These are phyloP conservation scores for Schwanniomyces polymorphus DNA, from an alignment of 805 yeast species.

Conservation along the genomic window DNA sequence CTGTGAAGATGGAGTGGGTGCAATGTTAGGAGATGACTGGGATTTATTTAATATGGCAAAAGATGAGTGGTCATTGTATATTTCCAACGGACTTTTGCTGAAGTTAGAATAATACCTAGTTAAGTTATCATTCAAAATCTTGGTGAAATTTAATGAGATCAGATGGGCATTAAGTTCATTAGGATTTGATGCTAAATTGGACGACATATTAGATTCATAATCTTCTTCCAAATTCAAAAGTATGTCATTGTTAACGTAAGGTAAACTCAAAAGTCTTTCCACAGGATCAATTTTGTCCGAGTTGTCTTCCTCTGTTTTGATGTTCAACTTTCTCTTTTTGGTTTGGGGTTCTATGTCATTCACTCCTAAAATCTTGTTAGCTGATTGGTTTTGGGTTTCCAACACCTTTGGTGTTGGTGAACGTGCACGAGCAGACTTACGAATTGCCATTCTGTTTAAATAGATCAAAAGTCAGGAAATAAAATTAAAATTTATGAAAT, in stretches of 20 bases:
- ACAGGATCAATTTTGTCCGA: slow-evolving; percentile 42
- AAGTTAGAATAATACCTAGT: slow-evolving; percentile 28
- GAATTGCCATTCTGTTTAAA: slow-evolving; percentile 14
- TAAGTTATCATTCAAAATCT: slow-evolving; percentile 39
- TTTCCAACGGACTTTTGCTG: slow-evolving; percentile 28
- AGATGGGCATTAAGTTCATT: slow-evolving; percentile 3
- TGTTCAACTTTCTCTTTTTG: slow-evolving; percentile 6
- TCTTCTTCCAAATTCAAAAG: slow-evolving; percentile 23
- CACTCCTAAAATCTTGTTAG: slow-evolving; percentile 7
- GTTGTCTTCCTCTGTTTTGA: slow-evolving; percentile 10
- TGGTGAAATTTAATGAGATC: slow-evolving; percentile 31
- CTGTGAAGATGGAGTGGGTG: background rate
- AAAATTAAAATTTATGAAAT: background rate
- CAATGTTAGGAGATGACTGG: background rate
- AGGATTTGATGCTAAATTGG: background rate
- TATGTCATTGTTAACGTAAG: slow-evolving; percentile 30
- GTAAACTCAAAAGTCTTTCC: slow-evolving; percentile 38
- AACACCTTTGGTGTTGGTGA: slow-evolving; percentile 19
- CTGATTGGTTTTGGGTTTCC: slow-evolving; percentile 3
- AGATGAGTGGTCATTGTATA: slow-evolving; percentile 32
- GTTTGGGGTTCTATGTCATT: slow-evolving; percentile 3
- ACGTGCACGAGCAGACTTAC: slow-evolving; percentile 33
- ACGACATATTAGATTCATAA: slow-evolving; percentile 7
- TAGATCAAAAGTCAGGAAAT: background rate
- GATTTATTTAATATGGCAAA: slow-evolving; percentile 28